Conservation (phyloP, 805 yeast genomes). For the Dipodascopsis tothii region DNA sequence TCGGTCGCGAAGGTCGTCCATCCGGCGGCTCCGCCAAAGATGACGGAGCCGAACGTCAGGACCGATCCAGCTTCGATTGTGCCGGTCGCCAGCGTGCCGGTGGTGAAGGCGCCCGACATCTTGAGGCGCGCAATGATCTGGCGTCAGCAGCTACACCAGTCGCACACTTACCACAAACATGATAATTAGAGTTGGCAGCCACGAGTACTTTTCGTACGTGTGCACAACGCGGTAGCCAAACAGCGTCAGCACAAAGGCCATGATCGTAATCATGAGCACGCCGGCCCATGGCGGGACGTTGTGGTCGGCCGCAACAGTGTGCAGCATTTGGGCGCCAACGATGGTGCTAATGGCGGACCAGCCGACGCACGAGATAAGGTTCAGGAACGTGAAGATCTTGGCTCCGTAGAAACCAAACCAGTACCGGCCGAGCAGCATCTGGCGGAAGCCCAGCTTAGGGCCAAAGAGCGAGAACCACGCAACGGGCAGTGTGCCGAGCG, state of each 20-base stretch:
- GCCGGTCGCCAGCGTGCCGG: constrained; percentile 51
- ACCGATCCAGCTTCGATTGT: constrained; percentile 63
- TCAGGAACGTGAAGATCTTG: constrained; percentile 59
- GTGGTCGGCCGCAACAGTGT: constrained; percentile 45
- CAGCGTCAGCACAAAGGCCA: constrained; percentile 65
- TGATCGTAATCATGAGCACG: constrained; percentile 55
- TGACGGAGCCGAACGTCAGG: constrained; percentile 70
- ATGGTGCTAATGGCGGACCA: constrained; percentile 92
- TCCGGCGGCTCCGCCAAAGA: constrained; percentile 85
- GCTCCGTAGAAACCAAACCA: constrained; percentile 67
- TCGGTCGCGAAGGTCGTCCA: constrained; percentile 92
- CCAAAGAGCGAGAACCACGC: constrained; percentile 79
- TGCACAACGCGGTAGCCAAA: constrained; percentile 82
- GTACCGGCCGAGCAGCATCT: constrained; percentile 70
- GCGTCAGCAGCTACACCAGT: no score
- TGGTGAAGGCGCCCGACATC: constrained; percentile 53
- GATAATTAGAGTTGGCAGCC: constrained; percentile 71
- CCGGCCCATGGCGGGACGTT: constrained; percentile 83
- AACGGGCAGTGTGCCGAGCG: constrained; percentile 67
- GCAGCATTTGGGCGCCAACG: constrained; percentile 75
- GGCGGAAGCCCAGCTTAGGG: constrained; percentile 76
- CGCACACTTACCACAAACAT: constrained; percentile 55
- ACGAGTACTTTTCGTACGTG: constrained; percentile 70
- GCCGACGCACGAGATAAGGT: constrained; percentile 80
- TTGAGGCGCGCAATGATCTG: constrained; percentile 62